Base-by-base conservation (phyloP, 2,329 filamentous ascomycete genomes). In the Scedosporium boydii region DNA sequence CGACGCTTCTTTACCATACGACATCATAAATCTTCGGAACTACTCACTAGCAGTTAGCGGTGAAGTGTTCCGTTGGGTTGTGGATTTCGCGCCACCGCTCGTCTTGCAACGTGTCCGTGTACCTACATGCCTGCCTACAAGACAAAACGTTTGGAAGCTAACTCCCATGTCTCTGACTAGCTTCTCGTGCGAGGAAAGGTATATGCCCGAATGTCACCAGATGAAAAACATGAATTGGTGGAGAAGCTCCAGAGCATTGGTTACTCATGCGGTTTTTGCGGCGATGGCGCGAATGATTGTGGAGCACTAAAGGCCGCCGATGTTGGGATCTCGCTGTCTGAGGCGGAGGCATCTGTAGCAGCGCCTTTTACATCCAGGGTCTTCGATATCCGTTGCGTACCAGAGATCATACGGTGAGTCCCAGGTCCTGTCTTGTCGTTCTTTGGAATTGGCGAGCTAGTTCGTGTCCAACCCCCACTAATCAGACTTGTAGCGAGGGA, bases 341-440 rank as follows among this genome's bases (percentile, higher is more conserved):
- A 99, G 75, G 95, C 96, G 6, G 95, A 99, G 77, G 95, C 96
- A 23, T 97, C 92, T 1, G 95, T 99, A 29, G 95, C 95, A n/a
- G 95, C 96, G 1, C 95, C 96, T 0, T 99, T 99, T 69, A 99
- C 95, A 0, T 96, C 91, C 62, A 87, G 93, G 42, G 82, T 97
- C 18, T 99, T 99, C 72, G 95, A 99, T 72, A 98, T 99, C 69
- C 90, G 90, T 12, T 99, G 95, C 73, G 93, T 99, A 4, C 89
- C 93, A 6, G 88, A 93, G 70, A 88, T 99, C 66, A 98, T 99
- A 65, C 83, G 86, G 85, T 88, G 78, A 67, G 73, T 72, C 29
- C 7, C 6, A 29, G 26, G n/a, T 16, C 18, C 4, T 6, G 2
- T 1, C 3, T 5, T 18, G 38, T 10, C 12, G n/a, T 14, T 14